phyloP scores from a whole-genome alignment of 805 yeast species.

The Candida ulmi region DNA sequence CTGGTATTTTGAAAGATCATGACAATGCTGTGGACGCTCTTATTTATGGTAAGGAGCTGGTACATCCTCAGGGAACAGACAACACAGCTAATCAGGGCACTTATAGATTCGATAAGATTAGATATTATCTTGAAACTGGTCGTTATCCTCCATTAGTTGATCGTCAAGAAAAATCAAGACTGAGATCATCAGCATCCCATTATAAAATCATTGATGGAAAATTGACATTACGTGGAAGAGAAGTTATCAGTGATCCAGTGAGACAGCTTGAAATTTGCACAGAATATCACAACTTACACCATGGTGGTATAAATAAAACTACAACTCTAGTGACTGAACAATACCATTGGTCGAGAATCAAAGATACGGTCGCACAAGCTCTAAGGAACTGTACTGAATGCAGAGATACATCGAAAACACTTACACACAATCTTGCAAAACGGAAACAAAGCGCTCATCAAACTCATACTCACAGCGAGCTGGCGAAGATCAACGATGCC shows the following conservation, averaged over 20 bases:
- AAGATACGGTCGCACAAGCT: constrained; percentile 78
- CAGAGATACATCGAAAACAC: constrained; percentile 19
- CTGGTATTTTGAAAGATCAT: constrained; percentile 81
- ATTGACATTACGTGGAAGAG: constrained; percentile 69
- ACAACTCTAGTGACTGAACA: constrained; percentile 71
- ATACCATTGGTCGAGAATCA: constrained; percentile 89
- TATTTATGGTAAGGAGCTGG: constrained; percentile 77
- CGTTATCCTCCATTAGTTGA: constrained; percentile 79
- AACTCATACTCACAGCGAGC: constrained; percentile 1
- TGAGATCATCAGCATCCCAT: constrained; percentile 74
- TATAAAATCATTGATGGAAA: constrained; percentile 69
- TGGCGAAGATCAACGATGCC: constrained; percentile 1
- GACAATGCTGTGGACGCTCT: constrained; percentile 83
- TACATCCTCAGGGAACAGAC: constrained; percentile 38
- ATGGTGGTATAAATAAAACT: constrained; percentile 86
- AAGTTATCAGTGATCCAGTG: constrained; percentile 73
- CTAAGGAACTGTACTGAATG: constrained; percentile 75
- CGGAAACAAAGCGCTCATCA: constrained; percentile 2
- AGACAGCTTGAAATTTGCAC: constrained; percentile 72
- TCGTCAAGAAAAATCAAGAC: constrained; percentile 81
- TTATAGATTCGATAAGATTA: constrained; percentile 64
- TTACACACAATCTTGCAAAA: not conserved
- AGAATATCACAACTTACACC: constrained; percentile 62
- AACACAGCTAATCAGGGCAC: constrained; percentile 46
- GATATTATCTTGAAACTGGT: constrained; percentile 75